Conservation (phyloP, 148 eudicot genomes). For the Nepenthes gracilis region DNA sequence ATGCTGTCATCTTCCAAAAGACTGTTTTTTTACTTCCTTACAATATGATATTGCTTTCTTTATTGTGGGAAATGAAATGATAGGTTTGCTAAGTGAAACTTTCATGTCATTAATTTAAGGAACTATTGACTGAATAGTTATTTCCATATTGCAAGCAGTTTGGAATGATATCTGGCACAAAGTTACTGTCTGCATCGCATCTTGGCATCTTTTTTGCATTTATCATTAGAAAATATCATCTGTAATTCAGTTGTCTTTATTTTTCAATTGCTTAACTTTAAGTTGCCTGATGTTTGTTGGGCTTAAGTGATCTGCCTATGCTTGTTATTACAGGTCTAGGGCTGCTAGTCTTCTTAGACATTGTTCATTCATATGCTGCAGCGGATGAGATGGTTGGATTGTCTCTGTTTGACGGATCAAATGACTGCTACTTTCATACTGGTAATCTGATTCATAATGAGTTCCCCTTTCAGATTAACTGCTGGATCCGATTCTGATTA, state of each 20-base stretch:
- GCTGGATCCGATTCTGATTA: background rate
- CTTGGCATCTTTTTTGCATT: too few species aligned
- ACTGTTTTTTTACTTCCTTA: too few species aligned
- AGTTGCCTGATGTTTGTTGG: background rate
- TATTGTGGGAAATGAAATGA: too few species aligned
- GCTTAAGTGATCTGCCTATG: background rate
- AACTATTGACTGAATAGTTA: background rate
- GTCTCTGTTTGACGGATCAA: constrained; percentile 91
- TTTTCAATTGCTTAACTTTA: background rate
- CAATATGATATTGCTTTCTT: too few species aligned
- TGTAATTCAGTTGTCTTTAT: too few species aligned
- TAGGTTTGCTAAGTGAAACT: background rate
- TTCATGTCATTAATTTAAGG: background rate
- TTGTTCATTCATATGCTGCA: constrained; percentile 92
- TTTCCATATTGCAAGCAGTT: too few species aligned
- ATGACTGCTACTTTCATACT: constrained; percentile 90
- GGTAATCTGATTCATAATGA: constrained; percentile 30
- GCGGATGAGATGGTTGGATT: constrained; percentile 98
- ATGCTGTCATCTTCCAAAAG: too few species aligned
- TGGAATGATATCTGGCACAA: too few species aligned
- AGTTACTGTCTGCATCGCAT: too few species aligned
- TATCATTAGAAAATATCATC: too few species aligned
- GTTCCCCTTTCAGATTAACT: background rate
- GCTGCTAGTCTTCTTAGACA: constrained; percentile 78
- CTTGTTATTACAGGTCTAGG: constrained; percentile 54